Evolutionary conservation across 257 asterid species (phyloP).

Genomic region (Petunia secreta): DNA sequence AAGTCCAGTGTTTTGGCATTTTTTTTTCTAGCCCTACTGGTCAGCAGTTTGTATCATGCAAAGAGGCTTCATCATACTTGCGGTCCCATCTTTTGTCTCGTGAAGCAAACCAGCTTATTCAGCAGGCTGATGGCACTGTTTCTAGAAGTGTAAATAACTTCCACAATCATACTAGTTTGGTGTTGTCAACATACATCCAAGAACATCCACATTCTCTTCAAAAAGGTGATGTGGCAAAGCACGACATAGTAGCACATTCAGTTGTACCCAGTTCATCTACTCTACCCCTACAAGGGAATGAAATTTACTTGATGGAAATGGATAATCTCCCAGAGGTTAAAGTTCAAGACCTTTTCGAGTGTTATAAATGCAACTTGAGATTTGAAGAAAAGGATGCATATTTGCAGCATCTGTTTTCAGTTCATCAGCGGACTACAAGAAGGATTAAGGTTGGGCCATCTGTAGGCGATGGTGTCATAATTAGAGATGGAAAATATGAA

Average conservation of each 20-base stretch:
- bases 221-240: slow-evolving; percentile 32
- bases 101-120: slow-evolving; percentile 47
- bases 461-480: slow-evolving; percentile 80
- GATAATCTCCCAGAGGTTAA: slow-evolving; percentile 92
- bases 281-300: slow-evolving; percentile 45
- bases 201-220: slow-evolving; percentile 54
- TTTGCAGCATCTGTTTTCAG: slow-evolving; percentile 80
- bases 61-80: slow-evolving; percentile 81
- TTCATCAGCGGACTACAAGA: slow-evolving; percentile 84
- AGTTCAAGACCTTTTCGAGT: slow-evolving; percentile 78
- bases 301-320: slow-evolving; percentile 54
- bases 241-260: slow-evolving; percentile 44
- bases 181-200: slow-evolving; percentile 36
- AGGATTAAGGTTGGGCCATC: slow-evolving; percentile 69
- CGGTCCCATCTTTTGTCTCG: slow-evolving; percentile 55
- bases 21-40: slow-evolving; percentile 71
- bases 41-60: slow-evolving; percentile 83
- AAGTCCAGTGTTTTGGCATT: slow-evolving; percentile 7
- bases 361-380: slow-evolving; percentile 73
- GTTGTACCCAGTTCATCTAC: slow-evolving; percentile 38
- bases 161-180: slow-evolving; percentile 15
- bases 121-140: slow-evolving; percentile 46
- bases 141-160: slow-evolving; percentile 54
- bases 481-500: slow-evolving; percentile 81
- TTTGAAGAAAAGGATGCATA: slow-evolving; percentile 72